Conservation (phyloP, 2,329 filamentous ascomycete genomes). For the Delphinella strobiligena region DNA sequence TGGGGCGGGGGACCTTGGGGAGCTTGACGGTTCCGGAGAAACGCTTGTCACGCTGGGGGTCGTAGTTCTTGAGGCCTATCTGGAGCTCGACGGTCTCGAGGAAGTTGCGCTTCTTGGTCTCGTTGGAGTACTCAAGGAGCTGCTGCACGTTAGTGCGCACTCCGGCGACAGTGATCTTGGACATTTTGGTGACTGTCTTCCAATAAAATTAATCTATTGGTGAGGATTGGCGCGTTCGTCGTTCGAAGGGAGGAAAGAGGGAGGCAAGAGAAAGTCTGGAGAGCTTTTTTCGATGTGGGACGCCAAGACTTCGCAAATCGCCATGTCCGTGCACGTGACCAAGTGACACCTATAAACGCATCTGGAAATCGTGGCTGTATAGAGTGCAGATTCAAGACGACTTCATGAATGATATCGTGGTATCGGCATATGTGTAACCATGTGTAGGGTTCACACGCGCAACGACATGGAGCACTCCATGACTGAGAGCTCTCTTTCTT, state of each 20-base stretch:
- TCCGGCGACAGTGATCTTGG: constrained; percentile 81
- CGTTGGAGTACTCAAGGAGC: constrained; percentile 74
- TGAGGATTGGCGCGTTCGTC: constrained; percentile 9
- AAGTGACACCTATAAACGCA: too few relatives aligned
- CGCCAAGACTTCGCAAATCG: not conserved
- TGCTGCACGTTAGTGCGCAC: constrained; percentile 89
- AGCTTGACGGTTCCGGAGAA: constrained; percentile 99
- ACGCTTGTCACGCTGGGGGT: constrained; percentile 99
- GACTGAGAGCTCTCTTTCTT: constrained; percentile 10
- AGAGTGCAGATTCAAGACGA: too few relatives aligned
- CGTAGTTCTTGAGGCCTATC: constrained; percentile 94
- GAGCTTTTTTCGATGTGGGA: not conserved
- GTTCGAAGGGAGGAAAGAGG: not conserved
- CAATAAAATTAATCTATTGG: constrained; percentile 32
- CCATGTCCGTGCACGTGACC: too few relatives aligned
- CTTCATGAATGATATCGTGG: too few relatives aligned
- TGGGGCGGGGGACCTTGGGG: constrained; percentile 78
- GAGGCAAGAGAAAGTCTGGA: constrained; percentile 5
- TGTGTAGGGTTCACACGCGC: not conserved
- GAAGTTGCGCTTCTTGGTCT: constrained; percentile 31
- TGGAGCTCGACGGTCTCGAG: constrained; percentile 43
- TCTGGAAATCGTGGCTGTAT: too few relatives aligned
- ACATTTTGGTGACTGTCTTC: constrained; percentile 42
- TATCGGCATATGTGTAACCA: too few relatives aligned
- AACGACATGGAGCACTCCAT: constrained; percentile 12